These are phyloP conservation scores for Misopates orontium DNA, from an alignment of 257 asterid species.

Conservation along the genomic window DNA sequence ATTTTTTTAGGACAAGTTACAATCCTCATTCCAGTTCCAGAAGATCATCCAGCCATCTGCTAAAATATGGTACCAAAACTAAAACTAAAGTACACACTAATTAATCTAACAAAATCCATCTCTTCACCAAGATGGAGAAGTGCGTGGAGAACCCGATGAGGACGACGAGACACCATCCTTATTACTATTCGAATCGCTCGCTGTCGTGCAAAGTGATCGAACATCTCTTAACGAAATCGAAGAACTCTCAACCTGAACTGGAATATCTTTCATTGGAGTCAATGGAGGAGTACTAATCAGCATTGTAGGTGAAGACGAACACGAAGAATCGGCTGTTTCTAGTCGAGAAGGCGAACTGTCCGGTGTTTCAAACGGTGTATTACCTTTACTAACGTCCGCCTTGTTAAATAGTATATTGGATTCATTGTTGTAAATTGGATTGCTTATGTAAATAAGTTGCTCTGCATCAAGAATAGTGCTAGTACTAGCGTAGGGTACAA, in stretches of 20 bases:
- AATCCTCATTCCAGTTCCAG: too few species aligned
- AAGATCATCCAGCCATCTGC: too few species aligned
- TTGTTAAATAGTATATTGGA: neutral
- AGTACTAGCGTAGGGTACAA: conserved; percentile 28
- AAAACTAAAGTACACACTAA: neutral
- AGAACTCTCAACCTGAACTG: conserved; percentile 34
- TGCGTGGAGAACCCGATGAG: conserved; percentile 45
- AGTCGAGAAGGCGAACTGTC: conserved; percentile 51
- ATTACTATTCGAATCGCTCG: conserved; percentile 40
- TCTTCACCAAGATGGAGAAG: conserved; percentile 59
- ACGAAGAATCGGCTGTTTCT: conserved; percentile 15
- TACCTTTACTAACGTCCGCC: conserved; percentile 15
- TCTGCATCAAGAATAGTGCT: conserved; percentile 14
- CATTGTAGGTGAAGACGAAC: neutral
- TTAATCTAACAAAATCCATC: neutral
- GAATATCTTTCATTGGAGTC: conserved; percentile 51
- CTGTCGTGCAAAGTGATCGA: conserved; percentile 35
- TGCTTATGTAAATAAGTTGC: conserved; percentile 49
- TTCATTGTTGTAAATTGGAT: conserved; percentile 51
- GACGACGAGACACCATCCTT: conserved; percentile 37
- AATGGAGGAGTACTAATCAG: conserved; percentile 39
- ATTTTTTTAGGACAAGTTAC: too few species aligned
- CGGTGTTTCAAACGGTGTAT: conserved; percentile 60
- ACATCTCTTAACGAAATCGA: conserved; percentile 48
- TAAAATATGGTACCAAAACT: neutral